phyloP scores from a whole-genome alignment of 495 filamentous ascomycete species.

The Neurospora cerealis region DNA sequence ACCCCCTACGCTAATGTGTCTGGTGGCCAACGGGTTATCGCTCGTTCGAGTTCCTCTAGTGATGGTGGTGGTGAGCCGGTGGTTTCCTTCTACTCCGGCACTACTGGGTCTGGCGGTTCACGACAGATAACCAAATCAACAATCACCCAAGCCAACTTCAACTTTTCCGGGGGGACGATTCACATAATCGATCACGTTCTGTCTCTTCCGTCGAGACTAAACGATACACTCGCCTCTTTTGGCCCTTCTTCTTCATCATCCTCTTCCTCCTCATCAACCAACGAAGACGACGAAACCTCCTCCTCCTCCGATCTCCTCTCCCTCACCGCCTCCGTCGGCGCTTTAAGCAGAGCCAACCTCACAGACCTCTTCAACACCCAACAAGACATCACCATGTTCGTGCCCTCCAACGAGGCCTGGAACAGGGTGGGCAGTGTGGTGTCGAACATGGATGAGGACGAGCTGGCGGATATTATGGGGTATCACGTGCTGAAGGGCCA shows the following conservation, averaged over 20 bases:
- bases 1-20: constrained; percentile 36
- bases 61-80: constrained; percentile 12
- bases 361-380: constrained; percentile 28
- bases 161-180: constrained; percentile 53
- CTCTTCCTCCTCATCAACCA: background rate
- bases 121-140: background rate
- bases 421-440: constrained; percentile 13
- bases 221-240: constrained; percentile 25
- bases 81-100: constrained; percentile 30
- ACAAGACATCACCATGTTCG: constrained; percentile 54
- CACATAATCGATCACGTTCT: constrained; percentile 56
- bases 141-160: constrained; percentile 34
- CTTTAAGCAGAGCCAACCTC: constrained; percentile 37
- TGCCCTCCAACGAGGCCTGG: constrained; percentile 20
- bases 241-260: background rate
- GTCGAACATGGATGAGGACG: background rate
- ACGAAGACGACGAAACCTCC: constrained; percentile 10
- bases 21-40: constrained; percentile 31
- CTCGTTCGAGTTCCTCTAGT: constrained; percentile 2
- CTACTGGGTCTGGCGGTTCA: constrained; percentile 6
- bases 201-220: constrained; percentile 43
- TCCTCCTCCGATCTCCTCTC: background rate
- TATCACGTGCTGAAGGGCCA: constrained; percentile 29
- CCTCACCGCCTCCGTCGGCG: constrained; percentile 49
- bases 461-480: constrained; percentile 12